phyloP scores from a whole-genome alignment of 1,139 yeast species.

The Sugiyamaella pinicola region DNA sequence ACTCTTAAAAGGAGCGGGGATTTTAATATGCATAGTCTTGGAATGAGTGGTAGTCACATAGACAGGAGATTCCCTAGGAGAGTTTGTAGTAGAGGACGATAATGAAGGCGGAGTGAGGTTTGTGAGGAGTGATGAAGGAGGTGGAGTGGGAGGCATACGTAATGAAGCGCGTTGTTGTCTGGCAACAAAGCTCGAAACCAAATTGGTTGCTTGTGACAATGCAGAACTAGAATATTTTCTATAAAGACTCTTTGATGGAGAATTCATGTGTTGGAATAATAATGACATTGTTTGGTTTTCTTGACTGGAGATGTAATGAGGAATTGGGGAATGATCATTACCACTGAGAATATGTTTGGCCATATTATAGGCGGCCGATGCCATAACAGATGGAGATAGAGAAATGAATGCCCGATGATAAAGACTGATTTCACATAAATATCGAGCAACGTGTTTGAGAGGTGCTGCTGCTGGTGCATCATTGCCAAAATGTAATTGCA shows the following conservation, averaged over 20 bases:
- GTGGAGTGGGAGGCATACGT: conserved; percentile 32
- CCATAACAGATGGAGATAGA: conserved; percentile 62
- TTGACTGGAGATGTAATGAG: conserved; percentile 27
- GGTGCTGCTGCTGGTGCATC: conserved; percentile 24
- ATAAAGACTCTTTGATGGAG: conserved; percentile 43
- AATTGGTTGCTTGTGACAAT: conserved; percentile 37
- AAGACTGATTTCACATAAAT: conserved; percentile 75
- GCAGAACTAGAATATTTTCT: conserved; percentile 43
- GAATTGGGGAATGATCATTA: conserved; percentile 25
- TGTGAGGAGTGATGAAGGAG: conserved; percentile 23
- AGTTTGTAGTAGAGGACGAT: conserved; percentile 17
- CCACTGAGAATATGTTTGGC: conserved; percentile 64
- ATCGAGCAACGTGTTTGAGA: conserved; percentile 50
- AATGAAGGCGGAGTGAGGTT: conserved; percentile 17
- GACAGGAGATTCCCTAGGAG: conserved; percentile 20
- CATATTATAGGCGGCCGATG: conserved; percentile 68
- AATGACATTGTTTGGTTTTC: conserved; percentile 40
- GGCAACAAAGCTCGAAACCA: conserved; percentile 37
- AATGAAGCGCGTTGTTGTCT: conserved; percentile 28
- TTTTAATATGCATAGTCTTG: conserved; percentile 18
- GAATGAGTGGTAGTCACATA: conserved; percentile 9
- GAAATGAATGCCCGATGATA: conserved; percentile 70
- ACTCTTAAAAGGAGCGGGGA: conserved; percentile 26
- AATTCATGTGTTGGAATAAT: conserved; percentile 41
- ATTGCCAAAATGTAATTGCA: conserved; percentile 34